Evolutionary conservation across 495 filamentous ascomycete genomes (phyloP), one percentile per base, ranked within the genome.

Genomic region (Elasticomyces elasticus): DNA sequence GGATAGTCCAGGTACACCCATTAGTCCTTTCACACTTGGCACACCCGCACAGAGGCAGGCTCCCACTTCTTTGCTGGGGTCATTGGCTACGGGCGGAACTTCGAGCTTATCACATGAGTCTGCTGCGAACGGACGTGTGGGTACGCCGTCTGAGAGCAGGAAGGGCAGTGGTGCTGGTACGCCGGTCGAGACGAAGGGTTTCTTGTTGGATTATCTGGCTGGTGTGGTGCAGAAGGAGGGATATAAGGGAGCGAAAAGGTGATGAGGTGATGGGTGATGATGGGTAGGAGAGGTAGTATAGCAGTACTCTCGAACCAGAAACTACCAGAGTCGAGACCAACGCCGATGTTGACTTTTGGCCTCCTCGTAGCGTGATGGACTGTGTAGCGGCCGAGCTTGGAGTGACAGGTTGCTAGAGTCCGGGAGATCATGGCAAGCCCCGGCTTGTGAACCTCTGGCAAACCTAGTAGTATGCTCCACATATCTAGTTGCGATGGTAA

Each of bases 131-230:
- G 13, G 30, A 6, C 13, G 33, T 4, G 35, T 12, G 35, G 12
- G 5, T 5, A n/a, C 19, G 35, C 12, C 46, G 17, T 28, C 64
- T 13, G 61, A 62, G 20, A 64, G 62, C 30, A 58, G 67, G 0
- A 71, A 75, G 26, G 66, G 75, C 24, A 69, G 71, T 31, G 74
- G 72, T 15, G 74, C 69, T 31, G 70, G 72, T 41, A 71, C 72
- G 31, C 71, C 82, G 22, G 77, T 82, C 9, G 80, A 94, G 60
- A 38, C 43, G 1, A 82, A 83, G 62, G 78, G 76, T n/a, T 94
- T 94, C 59, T 70, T 94, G 60, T 69, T 92, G 46, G 83, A 80
- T 9, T 94, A 88, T 67, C 67, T 95, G 63, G 76, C 80, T 58
- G 75, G 74, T 51, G 76, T 84, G 43, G 79, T 76, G 1, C 75